Conservation (phyloP, 306 rosid species). For the Medicago ruthenica region DNA sequence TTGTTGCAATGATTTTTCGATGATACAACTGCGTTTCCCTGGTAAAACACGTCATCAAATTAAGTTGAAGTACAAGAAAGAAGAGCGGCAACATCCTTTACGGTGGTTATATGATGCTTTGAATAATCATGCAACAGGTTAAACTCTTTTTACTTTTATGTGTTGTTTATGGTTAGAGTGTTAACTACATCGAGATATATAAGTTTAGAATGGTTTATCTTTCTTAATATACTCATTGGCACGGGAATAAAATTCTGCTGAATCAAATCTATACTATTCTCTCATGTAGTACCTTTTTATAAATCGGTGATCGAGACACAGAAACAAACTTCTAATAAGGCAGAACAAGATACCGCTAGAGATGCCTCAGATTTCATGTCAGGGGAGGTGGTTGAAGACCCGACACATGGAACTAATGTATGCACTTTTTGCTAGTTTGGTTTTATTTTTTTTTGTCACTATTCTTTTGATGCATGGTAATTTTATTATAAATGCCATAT, state of each 20-base stretch:
- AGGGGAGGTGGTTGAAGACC: conserved; percentile 55
- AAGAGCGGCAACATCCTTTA: conserved; percentile 69
- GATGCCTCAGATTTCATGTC: conserved; percentile 52
- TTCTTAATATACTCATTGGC: conserved; percentile 25
- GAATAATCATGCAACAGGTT: conserved; percentile 61
- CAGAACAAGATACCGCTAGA: conserved; percentile 51
- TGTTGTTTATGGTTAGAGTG: too few species aligned
- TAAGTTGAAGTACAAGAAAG: conserved; percentile 77
- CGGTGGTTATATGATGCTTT: conserved; percentile 60
- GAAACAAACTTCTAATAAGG: conserved; percentile 63
- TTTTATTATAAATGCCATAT: conserved; percentile 8
- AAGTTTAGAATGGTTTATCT: conserved; percentile 10
- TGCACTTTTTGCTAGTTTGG: conserved; percentile 41
- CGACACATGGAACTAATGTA: conserved; percentile 57
- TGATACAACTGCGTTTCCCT: conserved; percentile 76
- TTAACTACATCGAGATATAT: neutral
- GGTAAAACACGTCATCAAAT: conserved; percentile 71
- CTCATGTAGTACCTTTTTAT: conserved; percentile 59
- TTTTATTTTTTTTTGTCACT: conserved; percentile 36
- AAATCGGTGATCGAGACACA: conserved; percentile 57
- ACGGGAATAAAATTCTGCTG: conserved; percentile 23
- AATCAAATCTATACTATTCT: conserved; percentile 28
- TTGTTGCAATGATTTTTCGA: conserved; percentile 74
- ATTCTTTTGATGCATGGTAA: conserved; percentile 26
- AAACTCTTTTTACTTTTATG: conserved; percentile 35